Base-by-base conservation (phyloP, 108 stramenopile genomes). In the Epithemia pelagica region DNA sequence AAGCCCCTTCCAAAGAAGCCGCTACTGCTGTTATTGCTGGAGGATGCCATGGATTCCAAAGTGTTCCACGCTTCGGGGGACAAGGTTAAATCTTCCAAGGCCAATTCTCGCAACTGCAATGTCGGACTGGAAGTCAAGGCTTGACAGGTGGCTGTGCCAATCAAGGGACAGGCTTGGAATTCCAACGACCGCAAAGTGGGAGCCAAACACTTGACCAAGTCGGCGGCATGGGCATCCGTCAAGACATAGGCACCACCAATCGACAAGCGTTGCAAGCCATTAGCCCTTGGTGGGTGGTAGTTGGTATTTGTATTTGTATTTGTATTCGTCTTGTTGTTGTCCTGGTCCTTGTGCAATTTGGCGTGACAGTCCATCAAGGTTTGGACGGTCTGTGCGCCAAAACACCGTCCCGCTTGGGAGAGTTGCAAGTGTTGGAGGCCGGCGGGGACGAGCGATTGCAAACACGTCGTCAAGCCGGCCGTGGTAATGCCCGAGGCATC, bases 221-320 rank as follows among this genome's bases (percentile, higher is more conserved):
- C 68, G 29, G 86, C 82, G 1, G 76, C 74, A 65, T 87, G 81
- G 31, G 70, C 76, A 70, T 92, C 91, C 28, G 76, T 70, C 56
- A 92, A 55, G 3, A 92, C 54, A 66, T 92, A 92, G 52, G 88
- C 91, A 29, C 91, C 91, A 62, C 73, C 73, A 63, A 92, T 80
- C 18, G 83, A 81, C 26, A 92, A 59, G 56, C 83, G 82, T 69
- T 73, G 76, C 22, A 92, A 69, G 15, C 10, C 15, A 15, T 15
- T 46, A 46, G 37, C 37, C n/a, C n/a, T n/a, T n/a, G n/a, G n/a
- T n/a, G n/a, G n/a, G n/a, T 20, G 52, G 52, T 10, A 52, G 18
- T 18, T 19, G 10, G 52, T 19, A 10, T 52, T 52, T 52, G 18
- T 52, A 18, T 52, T 52, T 52, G n/a, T n/a, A n/a, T n/a, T n/a